Percentiles rank a stretch among this genome's conserved stretches.
Evolutionary conservation across 225 moss, liverwort and hornwort species (phyloP).

Genomic region (Physcomitrellopsis africana): DNA sequence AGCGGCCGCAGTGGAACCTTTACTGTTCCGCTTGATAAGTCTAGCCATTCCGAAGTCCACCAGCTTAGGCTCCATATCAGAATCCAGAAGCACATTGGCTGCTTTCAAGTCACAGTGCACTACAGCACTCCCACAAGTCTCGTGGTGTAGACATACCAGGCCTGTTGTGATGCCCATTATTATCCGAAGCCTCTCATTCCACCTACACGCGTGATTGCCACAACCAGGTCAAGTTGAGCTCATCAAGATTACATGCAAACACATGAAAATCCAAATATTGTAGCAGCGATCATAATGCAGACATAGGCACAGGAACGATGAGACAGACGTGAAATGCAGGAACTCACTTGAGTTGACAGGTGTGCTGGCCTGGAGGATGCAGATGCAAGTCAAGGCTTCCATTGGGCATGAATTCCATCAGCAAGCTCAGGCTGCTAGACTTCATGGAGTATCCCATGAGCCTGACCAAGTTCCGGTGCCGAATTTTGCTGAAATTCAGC

Average conservation of each 20-base stretch:
- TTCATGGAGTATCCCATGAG: conserved; percentile 63
- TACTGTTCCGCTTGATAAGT: conserved; percentile 43
- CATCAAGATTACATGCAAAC: background rate
- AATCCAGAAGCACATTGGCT: conserved; percentile 57
- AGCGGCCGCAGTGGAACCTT: conserved; percentile 39
- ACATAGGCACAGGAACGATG: background rate
- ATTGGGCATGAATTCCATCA: conserved; percentile 62
- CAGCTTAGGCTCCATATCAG: conserved; percentile 62
- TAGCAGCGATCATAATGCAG: too few species aligned
- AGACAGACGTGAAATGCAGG: background rate
- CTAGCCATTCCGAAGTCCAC: conserved; percentile 55
- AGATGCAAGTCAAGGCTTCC: conserved; percentile 55
- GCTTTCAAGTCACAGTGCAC: conserved; percentile 65
- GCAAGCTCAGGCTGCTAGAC: conserved; percentile 41
- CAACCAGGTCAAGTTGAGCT: background rate
- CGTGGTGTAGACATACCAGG: conserved; percentile 56
- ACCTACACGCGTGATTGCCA: conserved; percentile 32
- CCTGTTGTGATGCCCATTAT: conserved; percentile 58
- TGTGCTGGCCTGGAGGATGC: conserved; percentile 54
- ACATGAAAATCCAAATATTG: background rate
- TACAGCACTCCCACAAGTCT: conserved; percentile 41
- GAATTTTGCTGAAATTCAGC: conserved; percentile 42
- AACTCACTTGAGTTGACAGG: conserved; percentile 52
- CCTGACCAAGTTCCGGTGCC: conserved; percentile 55
- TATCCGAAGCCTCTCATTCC: conserved; percentile 56